Base-by-base conservation (phyloP, 1,284 basidiomycete genomes). In the Pascua guehoae region DNA sequence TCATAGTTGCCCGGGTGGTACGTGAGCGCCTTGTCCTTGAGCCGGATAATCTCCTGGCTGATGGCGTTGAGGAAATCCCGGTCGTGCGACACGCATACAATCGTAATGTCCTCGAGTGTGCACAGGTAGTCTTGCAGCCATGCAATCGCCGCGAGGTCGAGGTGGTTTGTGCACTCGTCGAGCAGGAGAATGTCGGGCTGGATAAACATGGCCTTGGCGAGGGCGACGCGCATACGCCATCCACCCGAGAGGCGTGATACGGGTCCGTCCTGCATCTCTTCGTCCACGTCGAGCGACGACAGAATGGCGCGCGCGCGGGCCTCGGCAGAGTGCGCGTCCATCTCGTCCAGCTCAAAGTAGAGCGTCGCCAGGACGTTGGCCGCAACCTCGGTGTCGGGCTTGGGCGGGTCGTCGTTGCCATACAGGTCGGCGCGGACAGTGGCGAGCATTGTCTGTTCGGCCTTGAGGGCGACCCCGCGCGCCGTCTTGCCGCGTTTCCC, bases 41-140 rank as follows among this genome's bases (percentile, higher is more conserved):
- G 79, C 16, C 85, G 79, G 54, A 89, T 83, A 0, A 84, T 83
- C 66, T 88, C 85, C n/a, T 87, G 82, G 0, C 83, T 82, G 45
- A 88, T 80, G 18, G 79, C 76, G 65, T 88, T 83, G 17, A 87
- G 76, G 66, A 90, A 89, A 37, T 82, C 82, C 48, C 84, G 84
- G 67, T 89, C 88, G 70, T 89, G 88, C 0, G 86, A 85, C 24
- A 86, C 77, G 53, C 80, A 76, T 36, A 89, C 80, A 11, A 88
- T 75, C 0, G 86, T 37, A 71, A 73, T 45, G 75, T 70, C 54
- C 24, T 79, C 73, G 15, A 74, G 71, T 1, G 78, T 59, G 1
- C 50, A 64, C 18, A 89, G 79, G 64, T 85, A 84, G 2, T 79
- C 72, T 66, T 88, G 82, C 3, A 81, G 77, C 72, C 78, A 81